phyloP scores from a whole-genome alignment of 139 green algal genomes.

The Chlorella vulgaris region DNA sequence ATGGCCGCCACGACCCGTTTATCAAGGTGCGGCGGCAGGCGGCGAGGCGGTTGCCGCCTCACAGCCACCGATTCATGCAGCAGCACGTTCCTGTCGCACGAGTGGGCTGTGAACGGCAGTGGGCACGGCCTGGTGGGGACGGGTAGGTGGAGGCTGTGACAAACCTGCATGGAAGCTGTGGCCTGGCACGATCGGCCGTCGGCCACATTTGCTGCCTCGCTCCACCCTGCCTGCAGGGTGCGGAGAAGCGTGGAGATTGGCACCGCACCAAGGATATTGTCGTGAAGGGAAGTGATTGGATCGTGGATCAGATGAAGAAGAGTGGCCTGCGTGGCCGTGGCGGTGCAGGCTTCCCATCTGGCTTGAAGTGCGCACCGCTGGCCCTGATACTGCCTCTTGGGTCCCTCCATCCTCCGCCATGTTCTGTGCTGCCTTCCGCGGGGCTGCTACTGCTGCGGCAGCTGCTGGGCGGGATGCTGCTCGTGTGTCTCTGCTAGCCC shows the following conservation, averaged over 20 bases:
- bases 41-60: background rate
- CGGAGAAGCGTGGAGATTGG: conserved; percentile 83
- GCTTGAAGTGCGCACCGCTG: conserved; percentile 83
- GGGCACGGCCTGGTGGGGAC: no score
- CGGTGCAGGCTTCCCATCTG: conserved; percentile 95
- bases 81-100: background rate
- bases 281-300: conserved; percentile 90
- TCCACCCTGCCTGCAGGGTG: conserved; percentile 50
- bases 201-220: background rate
- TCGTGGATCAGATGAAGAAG: conserved; percentile 97
- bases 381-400: conserved; percentile 40
- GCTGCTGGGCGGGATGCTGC: no score
- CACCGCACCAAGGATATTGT: conserved; percentile 92
- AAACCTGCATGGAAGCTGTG: no score
- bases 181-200: background rate
- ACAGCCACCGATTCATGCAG: background rate
- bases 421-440: no score
- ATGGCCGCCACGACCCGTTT: conserved; percentile 87
- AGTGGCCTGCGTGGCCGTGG: conserved; percentile 91
- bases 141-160: no score
- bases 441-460: no score
- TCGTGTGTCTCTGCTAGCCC: no score
- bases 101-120: no score
- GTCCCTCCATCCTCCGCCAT: no score
- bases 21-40: conserved; percentile 69